Conservation (phyloP, 73 alveolate species). For the Paramecium pentaurelia region DNA sequence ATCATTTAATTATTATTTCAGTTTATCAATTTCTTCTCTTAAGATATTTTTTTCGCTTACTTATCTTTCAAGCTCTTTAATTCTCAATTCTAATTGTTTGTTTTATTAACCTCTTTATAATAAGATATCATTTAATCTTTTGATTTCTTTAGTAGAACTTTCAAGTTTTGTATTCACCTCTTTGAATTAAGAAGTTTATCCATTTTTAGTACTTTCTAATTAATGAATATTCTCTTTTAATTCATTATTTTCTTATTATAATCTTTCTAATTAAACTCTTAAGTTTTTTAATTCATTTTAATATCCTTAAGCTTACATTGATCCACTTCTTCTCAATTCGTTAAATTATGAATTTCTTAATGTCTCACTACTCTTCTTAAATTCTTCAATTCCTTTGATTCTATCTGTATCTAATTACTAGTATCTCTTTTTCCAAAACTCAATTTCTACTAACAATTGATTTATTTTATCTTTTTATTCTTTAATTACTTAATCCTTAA, state of each 20-base stretch:
- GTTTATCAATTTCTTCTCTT: background rate
- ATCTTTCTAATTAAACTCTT: slow-evolving; percentile 2
- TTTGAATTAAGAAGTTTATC: background rate
- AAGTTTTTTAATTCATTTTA: background rate
- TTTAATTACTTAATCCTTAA: background rate
- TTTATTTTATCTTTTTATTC: background rate
- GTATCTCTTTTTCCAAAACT: slow-evolving; percentile 46
- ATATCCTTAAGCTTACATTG: background rate
- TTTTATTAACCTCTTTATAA: background rate
- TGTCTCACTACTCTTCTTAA: slow-evolving; percentile 24
- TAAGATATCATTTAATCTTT: background rate
- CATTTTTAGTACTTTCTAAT: background rate
- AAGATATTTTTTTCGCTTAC: background rate
- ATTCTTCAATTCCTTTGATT: background rate
- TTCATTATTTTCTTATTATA: slow-evolving; percentile 2
- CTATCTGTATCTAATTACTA: background rate
- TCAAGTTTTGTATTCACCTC: background rate
- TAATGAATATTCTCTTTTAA: background rate
- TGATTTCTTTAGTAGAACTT: background rate
- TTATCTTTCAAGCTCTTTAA: background rate
- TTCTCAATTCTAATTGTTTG: background rate
- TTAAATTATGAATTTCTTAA: slow-evolving; percentile 26
- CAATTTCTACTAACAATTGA: background rate
- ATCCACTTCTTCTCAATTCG: slow-evolving; percentile 42
- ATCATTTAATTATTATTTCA: background rate